Conservation (phyloP, 192 early-diverging fungal genomes). For the Backusella psychrophila region DNA sequence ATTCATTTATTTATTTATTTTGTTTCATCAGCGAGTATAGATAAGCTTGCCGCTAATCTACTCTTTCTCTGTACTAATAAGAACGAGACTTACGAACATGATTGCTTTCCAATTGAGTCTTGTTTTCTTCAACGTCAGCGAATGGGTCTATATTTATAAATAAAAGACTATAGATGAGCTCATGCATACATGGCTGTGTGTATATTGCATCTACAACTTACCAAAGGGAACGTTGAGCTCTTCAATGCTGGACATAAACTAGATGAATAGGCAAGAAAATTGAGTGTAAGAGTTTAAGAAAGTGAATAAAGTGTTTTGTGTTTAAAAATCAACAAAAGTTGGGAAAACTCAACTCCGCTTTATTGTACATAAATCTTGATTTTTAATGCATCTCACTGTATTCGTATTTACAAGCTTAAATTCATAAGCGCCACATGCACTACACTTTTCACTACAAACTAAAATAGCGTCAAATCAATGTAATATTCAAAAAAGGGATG, state of each 20-base stretch:
- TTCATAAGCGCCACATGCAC: too few species aligned
- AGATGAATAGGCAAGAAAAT: not conserved
- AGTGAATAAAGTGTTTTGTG: too few species aligned
- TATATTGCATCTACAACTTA: not conserved
- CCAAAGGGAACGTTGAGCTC: constrained; percentile 32
- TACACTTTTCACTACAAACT: too few species aligned
- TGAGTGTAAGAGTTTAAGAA: too few species aligned
- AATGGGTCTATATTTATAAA: constrained; percentile 34
- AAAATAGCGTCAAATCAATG: too few species aligned
- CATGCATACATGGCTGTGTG: not conserved
- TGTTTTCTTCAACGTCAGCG: constrained; percentile 41
- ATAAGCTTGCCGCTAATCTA: not conserved
- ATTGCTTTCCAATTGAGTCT: constrained; percentile 26
- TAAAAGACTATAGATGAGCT: not conserved
- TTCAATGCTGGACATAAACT: constrained; percentile 26
- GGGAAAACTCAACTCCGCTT: too few species aligned
- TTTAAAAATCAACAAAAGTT: too few species aligned
- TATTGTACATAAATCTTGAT: too few species aligned
- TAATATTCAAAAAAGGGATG: too few species aligned
- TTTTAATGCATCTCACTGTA: too few species aligned
- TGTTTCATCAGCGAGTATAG: not conserved
- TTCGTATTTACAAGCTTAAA: too few species aligned
- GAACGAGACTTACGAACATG: constrained; percentile 43
- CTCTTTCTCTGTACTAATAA: not conserved
- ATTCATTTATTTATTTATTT: not conserved